A percentile compares a stretch with the other conserved stretches of the same genome.
Conservation (phyloP, 768 basidiomycete species). For the Calocybe cyanea region DNA sequence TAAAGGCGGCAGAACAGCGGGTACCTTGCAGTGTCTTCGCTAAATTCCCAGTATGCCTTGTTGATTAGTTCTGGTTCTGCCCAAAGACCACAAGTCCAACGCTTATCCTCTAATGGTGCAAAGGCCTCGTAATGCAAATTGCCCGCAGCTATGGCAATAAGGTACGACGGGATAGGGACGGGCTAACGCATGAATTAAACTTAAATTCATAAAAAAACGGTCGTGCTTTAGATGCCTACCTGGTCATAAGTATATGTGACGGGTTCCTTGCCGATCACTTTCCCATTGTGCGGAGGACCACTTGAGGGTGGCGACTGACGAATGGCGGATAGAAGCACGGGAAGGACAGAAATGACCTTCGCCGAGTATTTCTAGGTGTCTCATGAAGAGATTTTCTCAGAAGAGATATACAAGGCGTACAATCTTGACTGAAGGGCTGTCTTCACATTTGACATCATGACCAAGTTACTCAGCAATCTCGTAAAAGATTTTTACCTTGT, state of each 20-base stretch:
- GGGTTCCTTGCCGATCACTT: conserved; percentile 65
- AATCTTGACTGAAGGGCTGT: conserved; percentile 85
- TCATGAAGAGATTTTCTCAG: background rate
- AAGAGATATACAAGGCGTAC: conserved; percentile 36
- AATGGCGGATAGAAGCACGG: conserved; percentile 82
- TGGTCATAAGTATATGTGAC: conserved; percentile 79
- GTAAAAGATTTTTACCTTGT: conserved; percentile 51
- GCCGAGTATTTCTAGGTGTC: conserved; percentile 75
- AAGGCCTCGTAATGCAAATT: conserved; percentile 75
- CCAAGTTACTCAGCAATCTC: background rate
- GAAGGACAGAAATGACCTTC: conserved; percentile 69
- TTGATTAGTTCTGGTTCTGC: conserved; percentile 84
- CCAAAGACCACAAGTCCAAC: conserved; percentile 89
- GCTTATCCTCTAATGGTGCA: conserved; percentile 49
- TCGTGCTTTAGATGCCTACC: conserved; percentile 42
- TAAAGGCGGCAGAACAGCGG: no score
- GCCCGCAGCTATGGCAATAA: conserved; percentile 89
- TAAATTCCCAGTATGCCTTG: conserved; percentile 82
- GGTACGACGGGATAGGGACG: conserved; percentile 83
- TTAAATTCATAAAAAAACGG: background rate
- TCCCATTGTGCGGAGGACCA: conserved; percentile 69
- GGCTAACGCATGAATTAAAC: conserved; percentile 39
- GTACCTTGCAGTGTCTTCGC: conserved; percentile 79
- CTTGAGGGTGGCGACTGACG: conserved; percentile 72
- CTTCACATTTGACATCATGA: conserved; percentile 29